Evolutionary conservation across 306 rosid genomes (phyloP).

Genomic region (Hippophae rhamnoides): DNA sequence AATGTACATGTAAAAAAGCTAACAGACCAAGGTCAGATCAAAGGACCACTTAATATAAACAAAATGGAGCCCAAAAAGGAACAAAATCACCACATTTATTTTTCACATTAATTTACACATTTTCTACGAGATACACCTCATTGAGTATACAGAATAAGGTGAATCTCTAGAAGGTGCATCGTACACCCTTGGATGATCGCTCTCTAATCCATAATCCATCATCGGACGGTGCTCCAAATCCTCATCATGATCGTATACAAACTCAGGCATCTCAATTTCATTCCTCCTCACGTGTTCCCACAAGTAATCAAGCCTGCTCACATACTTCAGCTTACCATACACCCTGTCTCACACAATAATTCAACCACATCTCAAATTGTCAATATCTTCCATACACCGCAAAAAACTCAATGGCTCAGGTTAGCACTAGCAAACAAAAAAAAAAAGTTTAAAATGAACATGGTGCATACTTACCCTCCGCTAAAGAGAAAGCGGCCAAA

Average conservation of each 20-base stretch:
- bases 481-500: constrained; percentile 77
- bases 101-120: neutral
- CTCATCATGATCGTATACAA: constrained; percentile 81
- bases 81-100: neutral
- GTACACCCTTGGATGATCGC: constrained; percentile 73
- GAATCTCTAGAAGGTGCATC: constrained; percentile 55
- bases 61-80: too few relatives aligned
- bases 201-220: constrained; percentile 89
- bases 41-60: too few relatives aligned
- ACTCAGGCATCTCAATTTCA: constrained; percentile 72
- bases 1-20: too few relatives aligned
- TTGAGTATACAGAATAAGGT: constrained; percentile 57
- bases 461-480: constrained; percentile 38
- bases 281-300: constrained; percentile 78
- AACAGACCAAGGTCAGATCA: too few relatives aligned
- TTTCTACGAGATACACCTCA: constrained; percentile 78
- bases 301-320: constrained; percentile 63
- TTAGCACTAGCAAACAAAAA: neutral
- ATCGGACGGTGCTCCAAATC: constrained; percentile 85
- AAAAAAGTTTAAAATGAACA: constrained; percentile 4
- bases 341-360: constrained; percentile 39
- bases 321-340: constrained; percentile 69
- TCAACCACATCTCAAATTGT: neutral
- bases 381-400: neutral
- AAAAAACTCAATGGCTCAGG: constrained; percentile 7